Evolutionary conservation across 306 rosid species (phyloP), one percentile per base, ranked within the genome.

Genomic region (Prinsepia uniflora): DNA sequence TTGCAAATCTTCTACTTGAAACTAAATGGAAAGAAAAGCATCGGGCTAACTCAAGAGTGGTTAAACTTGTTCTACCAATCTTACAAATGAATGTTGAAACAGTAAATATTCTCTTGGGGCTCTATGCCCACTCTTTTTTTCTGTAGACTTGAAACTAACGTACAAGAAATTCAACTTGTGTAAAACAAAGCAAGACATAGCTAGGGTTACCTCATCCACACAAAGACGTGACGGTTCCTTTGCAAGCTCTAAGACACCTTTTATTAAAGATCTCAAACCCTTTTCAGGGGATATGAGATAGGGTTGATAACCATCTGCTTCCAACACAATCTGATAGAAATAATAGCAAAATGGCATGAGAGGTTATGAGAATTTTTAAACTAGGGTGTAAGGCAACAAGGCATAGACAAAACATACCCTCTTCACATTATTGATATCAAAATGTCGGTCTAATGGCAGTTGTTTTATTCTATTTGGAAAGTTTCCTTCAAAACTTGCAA

Each of bases 231-330:
- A 87, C 74, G 99, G 99, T 54, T 94, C 99, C 81, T 94, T 94
- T 5, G 97, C 97, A 76, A 94, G 99, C 87, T 94, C 99, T 77
- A 94, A 76, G 67, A 94, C 99, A 73, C 92, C 96, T 85, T 94
- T 94, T 72, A 94, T 94, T 69, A 94, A 78, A 53, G 99, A 94
- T 81, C 99, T 86, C 81, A 94, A 84, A 74, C 99, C 99, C 84
- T 94, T 94, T 81, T 91, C 99, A 52, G 99, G 99, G 58, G 99
- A 94, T 74, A 94, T 91, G 75, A 94, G 97, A 85, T 94, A 91
- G 10, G 99, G 99, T 80, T 94, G 99, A 83, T 94, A 94, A 78
- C 99, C 99, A 83, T 94, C 99, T 6, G 99, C 99, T 84, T 94
- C 99, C 81, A 94, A 83, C 84, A 94, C 99, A 69, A 94, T 91